Percentiles rank a stretch among this genome's conserved stretches.
Evolutionary conservation across 352 stramenopile species (phyloP).

Genomic region (Pythium coloratum): DNA sequence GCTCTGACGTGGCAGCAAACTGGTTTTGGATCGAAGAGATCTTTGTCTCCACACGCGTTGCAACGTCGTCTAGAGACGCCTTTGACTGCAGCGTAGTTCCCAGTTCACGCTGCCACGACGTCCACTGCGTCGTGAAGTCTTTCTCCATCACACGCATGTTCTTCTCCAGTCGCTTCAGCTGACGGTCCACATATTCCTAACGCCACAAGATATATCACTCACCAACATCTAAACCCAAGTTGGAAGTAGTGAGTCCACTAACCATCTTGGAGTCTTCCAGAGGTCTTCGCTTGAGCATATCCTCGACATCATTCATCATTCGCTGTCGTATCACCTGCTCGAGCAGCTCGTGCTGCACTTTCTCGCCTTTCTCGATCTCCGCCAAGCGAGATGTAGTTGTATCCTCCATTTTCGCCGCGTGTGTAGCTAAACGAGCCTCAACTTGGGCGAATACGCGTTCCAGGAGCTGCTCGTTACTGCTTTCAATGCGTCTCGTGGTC

Average conservation of each 20-base stretch:
- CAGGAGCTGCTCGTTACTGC: constrained; percentile 4
- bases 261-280: not conserved
- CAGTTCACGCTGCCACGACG: constrained; percentile 4
- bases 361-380: not conserved
- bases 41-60: not conserved
- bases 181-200: constrained; percentile 12
- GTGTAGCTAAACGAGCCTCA: constrained; percentile 8
- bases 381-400: not conserved
- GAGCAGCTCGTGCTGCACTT: not conserved
- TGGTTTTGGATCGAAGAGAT: not conserved
- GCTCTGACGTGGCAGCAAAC: not conserved
- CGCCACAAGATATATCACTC: not conserved
- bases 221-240: too few relatives aligned
- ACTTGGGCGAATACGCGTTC: constrained; percentile 13
- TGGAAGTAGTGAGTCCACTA: not conserved
- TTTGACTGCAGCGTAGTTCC: not conserved
- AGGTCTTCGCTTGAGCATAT: not conserved
- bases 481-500: not conserved
- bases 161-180: constrained; percentile 23
- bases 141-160: constrained; percentile 6
- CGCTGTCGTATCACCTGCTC: not conserved
- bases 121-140: constrained; percentile 8
- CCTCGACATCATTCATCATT: not conserved
- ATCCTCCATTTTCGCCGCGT: constrained; percentile 4
- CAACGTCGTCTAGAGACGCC: constrained; percentile 8